A percentile compares a stretch with the other conserved stretches of the same genome.
phyloP scores from a whole-genome alignment of 805 yeast genomes.

The Candida krabiensis region DNA sequence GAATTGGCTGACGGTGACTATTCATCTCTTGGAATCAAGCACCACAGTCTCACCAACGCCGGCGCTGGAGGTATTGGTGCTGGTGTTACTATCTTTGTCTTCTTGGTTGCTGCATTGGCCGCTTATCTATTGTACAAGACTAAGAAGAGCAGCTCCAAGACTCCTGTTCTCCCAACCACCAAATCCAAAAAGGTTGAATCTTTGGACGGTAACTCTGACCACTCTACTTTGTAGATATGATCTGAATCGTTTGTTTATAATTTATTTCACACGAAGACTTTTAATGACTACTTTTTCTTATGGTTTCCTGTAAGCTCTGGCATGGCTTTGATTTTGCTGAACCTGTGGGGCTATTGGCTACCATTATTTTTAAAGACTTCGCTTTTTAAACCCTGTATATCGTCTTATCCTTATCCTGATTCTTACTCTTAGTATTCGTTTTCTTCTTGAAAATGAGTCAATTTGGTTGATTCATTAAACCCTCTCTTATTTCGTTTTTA shows the following conservation, averaged over 20 bases:
- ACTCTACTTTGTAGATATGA: conserved; percentile 5
- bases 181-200: neutral
- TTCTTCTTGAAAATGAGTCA: too few species aligned
- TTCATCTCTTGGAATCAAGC: conserved; percentile 21
- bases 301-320: too few species aligned
- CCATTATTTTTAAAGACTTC: too few species aligned
- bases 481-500: too few species aligned
- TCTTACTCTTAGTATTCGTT: too few species aligned
- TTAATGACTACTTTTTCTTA: too few species aligned
- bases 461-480: too few species aligned
- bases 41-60: conserved; percentile 34
- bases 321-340: too few species aligned
- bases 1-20: conserved; percentile 30
- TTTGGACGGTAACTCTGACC: conserved; percentile 5
- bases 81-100: conserved; percentile 49
- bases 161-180: conserved; percentile 6
- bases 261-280: too few species aligned
- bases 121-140: conserved; percentile 24
- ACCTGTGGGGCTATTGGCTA: too few species aligned
- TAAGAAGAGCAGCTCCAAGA: conserved; percentile 3
- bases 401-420: too few species aligned
- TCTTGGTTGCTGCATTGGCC: conserved; percentile 34
- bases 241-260: neutral
- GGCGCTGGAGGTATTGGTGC: conserved; percentile 55
- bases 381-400: too few species aligned